These are phyloP conservation scores for Brassica juncea DNA, from an alignment of 345 rosid species.

Conservation along the genomic window DNA sequence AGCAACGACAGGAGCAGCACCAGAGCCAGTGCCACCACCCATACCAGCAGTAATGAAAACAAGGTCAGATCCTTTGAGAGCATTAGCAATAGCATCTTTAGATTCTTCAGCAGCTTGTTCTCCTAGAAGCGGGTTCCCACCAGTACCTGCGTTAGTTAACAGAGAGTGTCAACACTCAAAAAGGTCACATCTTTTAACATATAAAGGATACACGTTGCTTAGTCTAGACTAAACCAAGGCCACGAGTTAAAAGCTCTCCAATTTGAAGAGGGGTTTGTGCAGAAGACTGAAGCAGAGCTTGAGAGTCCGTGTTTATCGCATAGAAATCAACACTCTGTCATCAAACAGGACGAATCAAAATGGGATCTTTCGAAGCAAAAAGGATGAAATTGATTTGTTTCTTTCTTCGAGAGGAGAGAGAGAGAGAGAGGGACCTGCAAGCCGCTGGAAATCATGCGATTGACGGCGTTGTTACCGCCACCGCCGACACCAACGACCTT, in stretches of 20 bases:
- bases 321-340: conserved; percentile 86
- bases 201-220: background rate
- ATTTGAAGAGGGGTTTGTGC: conserved; percentile 85
- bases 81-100: conserved; percentile 77
- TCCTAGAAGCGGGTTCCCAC: conserved; percentile 91
- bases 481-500: conserved; percentile 97
- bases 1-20: conserved; percentile 99
- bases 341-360: background rate
- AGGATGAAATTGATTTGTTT: background rate
- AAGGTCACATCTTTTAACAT: background rate
- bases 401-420: background rate
- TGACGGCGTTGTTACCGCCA: conserved; percentile 98
- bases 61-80: conserved; percentile 97
- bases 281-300: conserved; percentile 82
- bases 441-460: conserved; percentile 96
- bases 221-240: conserved; percentile 57
- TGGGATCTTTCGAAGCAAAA: background rate
- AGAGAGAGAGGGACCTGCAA: conserved; percentile 56
- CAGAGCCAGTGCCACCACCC: conserved; percentile 99
- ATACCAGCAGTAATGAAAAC: conserved; percentile 97
- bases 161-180: background rate
- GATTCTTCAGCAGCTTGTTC: conserved; percentile 99
- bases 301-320: conserved; percentile 92
- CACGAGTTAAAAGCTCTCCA: conserved; percentile 97
- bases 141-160: conserved; percentile 59